phyloP scores from a whole-genome alignment of 257 asterid species.

The Forsythia viridissima region DNA sequence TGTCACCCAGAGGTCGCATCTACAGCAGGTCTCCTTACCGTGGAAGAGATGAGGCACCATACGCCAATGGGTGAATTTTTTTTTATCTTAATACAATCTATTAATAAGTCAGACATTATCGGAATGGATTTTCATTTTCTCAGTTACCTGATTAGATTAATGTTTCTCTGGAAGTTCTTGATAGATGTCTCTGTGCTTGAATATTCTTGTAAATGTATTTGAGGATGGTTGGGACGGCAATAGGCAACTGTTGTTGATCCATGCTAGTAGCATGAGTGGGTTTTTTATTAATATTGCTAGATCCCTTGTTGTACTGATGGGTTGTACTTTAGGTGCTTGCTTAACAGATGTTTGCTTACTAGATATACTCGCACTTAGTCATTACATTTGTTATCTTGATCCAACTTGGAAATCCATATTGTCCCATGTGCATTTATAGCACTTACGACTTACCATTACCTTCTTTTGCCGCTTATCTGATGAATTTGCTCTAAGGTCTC shows the following conservation, averaged over 20 bases:
- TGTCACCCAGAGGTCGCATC: constrained; percentile 84
- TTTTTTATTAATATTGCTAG: background rate
- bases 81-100: background rate
- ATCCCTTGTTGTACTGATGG: background rate
- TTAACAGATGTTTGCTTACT: background rate
- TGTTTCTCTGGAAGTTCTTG: background rate
- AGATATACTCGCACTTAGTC: background rate
- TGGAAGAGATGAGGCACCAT: constrained; percentile 73
- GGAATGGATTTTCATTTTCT: background rate
- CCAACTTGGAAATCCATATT: background rate
- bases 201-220: background rate
- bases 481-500: background rate
- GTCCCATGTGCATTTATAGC: background rate
- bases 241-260: background rate
- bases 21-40: constrained; percentile 81
- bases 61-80: constrained; percentile 68
- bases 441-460: background rate
- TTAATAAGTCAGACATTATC: background rate
- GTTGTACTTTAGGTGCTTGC: background rate
- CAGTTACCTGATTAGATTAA: background rate
- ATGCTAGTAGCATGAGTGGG: background rate
- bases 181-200: background rate
- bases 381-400: background rate
- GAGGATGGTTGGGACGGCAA: background rate
- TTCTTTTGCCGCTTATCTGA: background rate